Evolutionary conservation across 805 yeast species (phyloP), one percentile per base, ranked within the genome.

Genomic region (Starmerella gropengiesseri): DNA sequence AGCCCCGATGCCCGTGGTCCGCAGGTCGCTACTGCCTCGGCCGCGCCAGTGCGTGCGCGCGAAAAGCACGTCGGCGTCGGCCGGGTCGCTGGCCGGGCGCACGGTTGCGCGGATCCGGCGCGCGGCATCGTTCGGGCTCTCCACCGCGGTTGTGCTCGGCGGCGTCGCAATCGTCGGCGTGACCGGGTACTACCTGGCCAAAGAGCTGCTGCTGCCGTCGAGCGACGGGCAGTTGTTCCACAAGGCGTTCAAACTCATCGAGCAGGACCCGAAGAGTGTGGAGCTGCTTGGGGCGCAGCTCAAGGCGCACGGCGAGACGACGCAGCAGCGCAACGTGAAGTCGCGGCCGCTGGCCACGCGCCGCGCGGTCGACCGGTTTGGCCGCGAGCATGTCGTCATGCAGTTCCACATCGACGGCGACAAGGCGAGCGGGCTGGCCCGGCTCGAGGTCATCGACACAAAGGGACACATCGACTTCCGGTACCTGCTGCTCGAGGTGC

Each of bases 151-250:
- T 14, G 64, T 62, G 14, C 34, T 60, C 12, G 59, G 50, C 5
- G 66, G 64, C 5, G 41, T 62, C 7, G 66, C 62, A 4, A 44
- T 60, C 21, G 44, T 60, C 4, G 71, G 77, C 35, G 60, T 78
- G 45, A 74, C 86, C 17, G 67, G 83, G 7, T 87, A 83, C 60
- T 69, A 84, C 48, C 73, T 86, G 18, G 71, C 81, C n/a, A 69
- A 79, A 9, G 95, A 87, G 58, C 64, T 87, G 25, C 75, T 84
- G 51, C 72, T 87, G 37, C 95, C 96, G 8, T 79, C 93, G 1
- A 94, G 94, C 19, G 95, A 87, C 57, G 87, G 94, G 0, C 81
- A 80, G 50, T 75, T 93, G 2, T 87, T 87, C 67, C 86, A 87
- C 63, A 74, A 84, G 53, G 93, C 94, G 2, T 86, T 86, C 25